Base-by-base conservation (phyloP, 75 land plant genomes). In the Pinus taeda region DNA sequence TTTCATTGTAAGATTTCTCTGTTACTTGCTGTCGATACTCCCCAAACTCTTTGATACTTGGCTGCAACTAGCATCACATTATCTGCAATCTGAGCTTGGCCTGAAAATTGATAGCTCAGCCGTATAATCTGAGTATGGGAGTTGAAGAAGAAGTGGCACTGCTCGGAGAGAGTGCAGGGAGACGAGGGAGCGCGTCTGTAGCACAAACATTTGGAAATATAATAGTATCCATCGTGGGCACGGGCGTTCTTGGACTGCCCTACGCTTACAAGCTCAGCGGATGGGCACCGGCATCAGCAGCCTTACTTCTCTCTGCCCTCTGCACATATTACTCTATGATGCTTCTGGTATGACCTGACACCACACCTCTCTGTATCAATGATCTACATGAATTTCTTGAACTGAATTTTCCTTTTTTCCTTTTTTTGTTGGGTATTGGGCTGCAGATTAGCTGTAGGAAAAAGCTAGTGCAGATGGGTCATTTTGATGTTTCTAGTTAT, bases 211-310 rank as follows among this genome's bases (percentile, higher is more conserved):
- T 83, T 2, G 88, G 85, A 29, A 93, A 93, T 82, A 88, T 93
- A 77, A 73, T 93, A 33, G 88, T 93, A 6, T 93, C 95, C 37
- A 83, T 93, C 36, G 84, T 93, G 18, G 95, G 95, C 14, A 85
- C 93, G 3, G 95, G 95, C 49, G 95, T 93, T 9, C 82, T 93
- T 12, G 95, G 95, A 24, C 84, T 93, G 18, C 95, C 95, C 18
- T 93, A 80, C 77, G 85, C 93, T 9, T 90, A 86, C 83, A 65
- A 78, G 12, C 59, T 81, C 33, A 83, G 90, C 71, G 95, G 95
- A 0, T 93, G 93, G 93, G 77, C 81, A 29, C 87, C 86, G 2
- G 89, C 83, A 20, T 74, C 84, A 2, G 60, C 71, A 24, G 78
- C 84, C 29, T 76, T 93, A 70, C 42, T 80, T 75, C 13, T 84